A percentile compares a stretch with the other conserved stretches of the same genome.
Conservation (phyloP, 2,329 filamentous ascomycete species). For the Gaeumannomyces tritici region DNA sequence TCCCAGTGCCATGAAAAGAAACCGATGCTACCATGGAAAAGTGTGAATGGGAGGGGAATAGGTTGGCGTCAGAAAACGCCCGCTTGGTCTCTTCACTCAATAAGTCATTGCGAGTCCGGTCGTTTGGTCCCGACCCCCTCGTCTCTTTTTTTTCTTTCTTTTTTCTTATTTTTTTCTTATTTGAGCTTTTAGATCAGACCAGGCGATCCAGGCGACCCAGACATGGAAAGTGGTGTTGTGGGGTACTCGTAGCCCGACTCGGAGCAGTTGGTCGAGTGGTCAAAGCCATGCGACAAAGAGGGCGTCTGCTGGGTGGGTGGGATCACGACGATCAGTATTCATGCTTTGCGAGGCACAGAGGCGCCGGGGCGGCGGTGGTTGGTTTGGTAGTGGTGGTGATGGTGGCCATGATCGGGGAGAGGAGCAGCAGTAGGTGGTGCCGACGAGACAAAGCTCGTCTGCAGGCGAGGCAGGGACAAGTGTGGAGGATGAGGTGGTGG, state of each 20-base stretch:
- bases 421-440: conserved; percentile 2
- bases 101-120: not conserved
- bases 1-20: not conserved
- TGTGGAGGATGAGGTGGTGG: conserved; percentile 10
- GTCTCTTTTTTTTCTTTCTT: not conserved
- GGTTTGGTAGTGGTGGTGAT: conserved; percentile 5
- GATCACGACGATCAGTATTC: not conserved
- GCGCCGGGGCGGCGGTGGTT: conserved; percentile 3
- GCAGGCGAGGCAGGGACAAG: conserved; percentile 9
- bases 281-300: conserved; percentile 65
- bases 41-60: not conserved
- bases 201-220: conserved; percentile 58
- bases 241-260: conserved; percentile 54
- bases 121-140: not conserved
- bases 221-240: conserved; percentile 65
- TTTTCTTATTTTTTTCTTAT: not conserved
- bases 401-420: conserved; percentile 7
- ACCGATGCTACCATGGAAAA: not conserved
- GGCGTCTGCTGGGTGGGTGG: conserved; percentile 50
- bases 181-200: conserved; percentile 29
- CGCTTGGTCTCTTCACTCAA: not conserved
- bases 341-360: conserved; percentile 6
- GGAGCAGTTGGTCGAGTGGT: conserved; percentile 55
- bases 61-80: not conserved
- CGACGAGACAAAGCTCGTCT: not conserved